phyloP scores from a whole-genome alignment of 106 monocot genomes.

The Ottelia alismoides region DNA sequence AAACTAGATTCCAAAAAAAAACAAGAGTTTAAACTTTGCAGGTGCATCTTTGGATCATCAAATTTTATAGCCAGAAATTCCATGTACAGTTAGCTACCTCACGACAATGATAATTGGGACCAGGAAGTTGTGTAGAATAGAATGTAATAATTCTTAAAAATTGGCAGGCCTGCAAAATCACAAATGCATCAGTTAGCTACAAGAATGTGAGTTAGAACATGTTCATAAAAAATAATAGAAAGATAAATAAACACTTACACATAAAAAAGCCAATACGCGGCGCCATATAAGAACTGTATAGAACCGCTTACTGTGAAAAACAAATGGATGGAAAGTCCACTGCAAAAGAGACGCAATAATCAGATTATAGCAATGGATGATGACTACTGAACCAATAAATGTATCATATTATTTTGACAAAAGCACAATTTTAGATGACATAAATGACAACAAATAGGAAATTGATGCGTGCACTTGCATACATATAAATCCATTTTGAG shows the following conservation, averaged over 20 bases:
- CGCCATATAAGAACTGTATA: conserved; percentile 50
- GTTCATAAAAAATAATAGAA: no score
- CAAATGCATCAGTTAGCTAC: conserved; percentile 31
- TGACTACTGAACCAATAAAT: not conserved
- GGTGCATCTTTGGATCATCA: not conserved
- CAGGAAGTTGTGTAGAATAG: conserved; percentile 96
- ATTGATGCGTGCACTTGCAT: no score
- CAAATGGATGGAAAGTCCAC: conserved; percentile 72
- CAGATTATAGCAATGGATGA: not conserved
- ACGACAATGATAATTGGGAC: conserved; percentile 96
- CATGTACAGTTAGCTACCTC: conserved; percentile 78
- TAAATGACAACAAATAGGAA: no score
- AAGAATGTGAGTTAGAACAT: not conserved
- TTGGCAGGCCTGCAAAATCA: conserved; percentile 54
- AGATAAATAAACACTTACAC: conserved; percentile 36
- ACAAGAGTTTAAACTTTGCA: not conserved
- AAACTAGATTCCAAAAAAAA: not conserved
- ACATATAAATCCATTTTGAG: no score
- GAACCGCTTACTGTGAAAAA: conserved; percentile 51
- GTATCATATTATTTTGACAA: no score
- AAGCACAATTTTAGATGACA: no score
- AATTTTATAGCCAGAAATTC: no score
- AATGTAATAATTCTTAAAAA: conserved; percentile 75
- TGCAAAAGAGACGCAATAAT: conserved; percentile 8
- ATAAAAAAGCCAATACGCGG: conserved; percentile 77